Base-by-base conservation (phyloP, 1,284 basidiomycete genomes). In the Cronartium quercuum region DNA sequence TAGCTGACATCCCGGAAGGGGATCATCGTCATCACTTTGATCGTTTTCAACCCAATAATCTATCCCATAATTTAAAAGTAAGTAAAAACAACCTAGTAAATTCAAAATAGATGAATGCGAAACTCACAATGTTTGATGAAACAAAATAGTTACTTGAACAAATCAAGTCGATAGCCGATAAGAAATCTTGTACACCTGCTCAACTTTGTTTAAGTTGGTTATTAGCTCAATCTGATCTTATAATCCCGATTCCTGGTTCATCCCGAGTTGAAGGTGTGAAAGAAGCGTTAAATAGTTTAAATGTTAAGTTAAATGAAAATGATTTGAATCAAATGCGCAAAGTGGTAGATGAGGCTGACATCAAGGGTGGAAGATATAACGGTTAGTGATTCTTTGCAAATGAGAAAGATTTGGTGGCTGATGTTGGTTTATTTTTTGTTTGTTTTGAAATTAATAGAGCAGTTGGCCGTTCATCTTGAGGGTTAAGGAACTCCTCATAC, bases 171-270 rank as follows among this genome's bases (percentile, higher is more conserved):
- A 66, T 83, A 34, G 82, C 82, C 9, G 57, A 77, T 35, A 78
- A 78, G 73, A 82, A 83, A 76, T 79, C 80, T 3, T 80, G 79
- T 57, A 82, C 83, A 0, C 75, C 82, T 0, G 78, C 81, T 0
- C 84, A 84, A 77, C 76, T 84, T 1, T 79, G 81, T 12, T 77
- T 85, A 3, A 83, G 84, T 1, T 85, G 84, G 84, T 79, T 84
- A 40, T 78, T 82, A 13, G 78, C 79, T 0, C 82, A 83, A 71
- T 82, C 82, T 0, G 80, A 80, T 1, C 63, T 75, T 35, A 75
- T 77, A 47, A 81, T 83, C 57, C 81, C 83, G 10, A 84, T 84
- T 58, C 83, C 82, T 0, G 82, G 82, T 0, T 82, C 82, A 4
- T 81, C 68, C 41, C 55, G 71, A 24, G 13, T 68, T 21, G 76